Evolutionary conservation across 1,284 basidiomycete species (phyloP).

Genomic region (Puccinia triticina): DNA sequence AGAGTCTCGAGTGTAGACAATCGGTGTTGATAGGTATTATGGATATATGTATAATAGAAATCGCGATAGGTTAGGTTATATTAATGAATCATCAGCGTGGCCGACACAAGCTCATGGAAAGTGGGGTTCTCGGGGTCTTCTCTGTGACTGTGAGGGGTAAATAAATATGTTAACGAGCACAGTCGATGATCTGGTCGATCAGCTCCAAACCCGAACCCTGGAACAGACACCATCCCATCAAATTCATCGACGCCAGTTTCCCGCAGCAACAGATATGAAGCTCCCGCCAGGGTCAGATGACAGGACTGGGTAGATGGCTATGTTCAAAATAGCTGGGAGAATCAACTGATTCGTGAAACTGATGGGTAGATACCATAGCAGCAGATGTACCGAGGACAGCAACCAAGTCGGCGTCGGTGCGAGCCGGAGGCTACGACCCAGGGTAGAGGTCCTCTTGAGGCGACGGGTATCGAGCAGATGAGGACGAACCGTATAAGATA

Average conservation of each 20-base stretch:
- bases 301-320: no score
- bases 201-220: not conserved
- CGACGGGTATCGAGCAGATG: not conserved
- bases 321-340: not conserved
- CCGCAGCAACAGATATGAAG: not conserved
- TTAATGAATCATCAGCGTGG: no score
- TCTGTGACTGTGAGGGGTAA: not conserved
- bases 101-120: no score
- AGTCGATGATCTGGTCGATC: constrained; percentile 7
- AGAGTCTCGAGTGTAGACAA: no score
- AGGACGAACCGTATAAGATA: no score
- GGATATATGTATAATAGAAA: no score
- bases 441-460: not conserved
- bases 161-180: no score
- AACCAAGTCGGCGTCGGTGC: not conserved
- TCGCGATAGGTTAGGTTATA: no score
- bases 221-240: not conserved
- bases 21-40: no score
- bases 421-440: not conserved
- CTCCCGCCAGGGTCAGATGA: not conserved
- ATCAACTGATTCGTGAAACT: not conserved
- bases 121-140: no score
- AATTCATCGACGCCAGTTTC: not conserved
- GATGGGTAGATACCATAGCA: not conserved
- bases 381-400: not conserved